Base-by-base conservation (phyloP, 495 filamentous ascomycete species). In the Tuber borchii region DNA sequence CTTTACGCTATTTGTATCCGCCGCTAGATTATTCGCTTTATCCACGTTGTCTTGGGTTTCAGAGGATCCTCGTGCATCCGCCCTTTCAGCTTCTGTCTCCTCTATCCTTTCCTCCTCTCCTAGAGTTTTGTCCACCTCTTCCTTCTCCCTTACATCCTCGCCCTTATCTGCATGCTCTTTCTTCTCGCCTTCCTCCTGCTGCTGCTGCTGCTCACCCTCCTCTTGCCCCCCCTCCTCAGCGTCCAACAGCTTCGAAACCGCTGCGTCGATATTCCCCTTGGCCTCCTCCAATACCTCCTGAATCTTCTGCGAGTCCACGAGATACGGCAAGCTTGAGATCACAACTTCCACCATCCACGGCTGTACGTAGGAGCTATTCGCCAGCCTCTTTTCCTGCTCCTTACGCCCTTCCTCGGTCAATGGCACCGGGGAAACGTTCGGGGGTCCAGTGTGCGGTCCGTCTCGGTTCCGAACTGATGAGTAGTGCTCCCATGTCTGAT, bases 401-500 rank as follows among this genome's bases (percentile, higher is more conserved):
- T 70, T 79, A 46, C 76, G 82, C 70, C 75, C 71, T 37, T 75
- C 77, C 75, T 75, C 80, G 20, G 83, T 83, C 19, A 83, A 72
- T 37, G 79, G 73, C 68, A 77, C 80, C 26, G 77, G 82, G 40
- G 73, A 75, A 69, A 89, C 85, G 40, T 83, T 79, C 17, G 90
- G 88, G 46, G 85, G 80, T 34, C 90, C 91, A 37, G 84, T 85
- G 82, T 90, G 89, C 12, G 88, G 87, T 17, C 89, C 90, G 74
- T 87, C 80, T 26, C 89, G 83, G 77, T 89, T 88, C 72, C 90
- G 88, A 75, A 93, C 88, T 1, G 91, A 93, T 4, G 90, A 92
- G 82, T 92, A 94, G 82, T 94, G 92, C 81, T 93, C 89, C 85
- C 90, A 93, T 72, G 82, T 84, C 88, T 90, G 40, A 71, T 71